Evolutionary conservation across 148 eudicot species (phyloP), one percentile per base, ranked within the genome.

Genomic region (Nepenthes mirabilis): DNA sequence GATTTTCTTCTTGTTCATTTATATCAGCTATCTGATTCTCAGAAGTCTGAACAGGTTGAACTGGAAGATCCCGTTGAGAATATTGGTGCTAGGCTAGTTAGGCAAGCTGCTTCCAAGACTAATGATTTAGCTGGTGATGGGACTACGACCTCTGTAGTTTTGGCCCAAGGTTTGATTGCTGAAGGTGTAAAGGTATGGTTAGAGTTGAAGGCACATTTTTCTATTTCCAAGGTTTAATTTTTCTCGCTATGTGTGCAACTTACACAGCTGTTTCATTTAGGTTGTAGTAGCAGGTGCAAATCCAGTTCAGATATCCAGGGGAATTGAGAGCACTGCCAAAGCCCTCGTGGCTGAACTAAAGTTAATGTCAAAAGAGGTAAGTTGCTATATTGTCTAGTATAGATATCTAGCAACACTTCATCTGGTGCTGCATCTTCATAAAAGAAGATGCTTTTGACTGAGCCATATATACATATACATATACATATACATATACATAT

Each of bases 251-350:
- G 56, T n/a, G 37, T 56, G 6, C 48, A 45, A 11, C 48, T 45
- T 5, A 45, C 6, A 10, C 11, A 49, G 60, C 56, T 65, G 36
- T 6, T 55, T 62, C 11, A n/a, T 68, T 36, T 69, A 87, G 95
- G 74, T 87, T 66, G 95, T 87, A 34, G 76, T 80, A 57, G 95
- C 95, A 43, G 95, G 95, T 43, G 87, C 87, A 56, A 83, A 87
- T 67, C 95, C 95, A 50, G 70, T 87, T 70, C 95, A 83, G 67
- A 72, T 87, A 64, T 65, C 95, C 47, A 79, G 66, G 74, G 95
- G 95, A 36, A 87, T 87, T 58, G 95, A 87, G 60, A 72, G 63
- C 66, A 82, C 95, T 23, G 61, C 85, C 6, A 82, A 78, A 68
- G 81, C 75, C 13, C 75, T 87, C 33, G 87, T 87, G 55, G 55